Percentiles rank a stretch among this genome's conserved stretches.
Conservation (phyloP, 73 alveolate species). For the Paramecium pentaurelia region DNA sequence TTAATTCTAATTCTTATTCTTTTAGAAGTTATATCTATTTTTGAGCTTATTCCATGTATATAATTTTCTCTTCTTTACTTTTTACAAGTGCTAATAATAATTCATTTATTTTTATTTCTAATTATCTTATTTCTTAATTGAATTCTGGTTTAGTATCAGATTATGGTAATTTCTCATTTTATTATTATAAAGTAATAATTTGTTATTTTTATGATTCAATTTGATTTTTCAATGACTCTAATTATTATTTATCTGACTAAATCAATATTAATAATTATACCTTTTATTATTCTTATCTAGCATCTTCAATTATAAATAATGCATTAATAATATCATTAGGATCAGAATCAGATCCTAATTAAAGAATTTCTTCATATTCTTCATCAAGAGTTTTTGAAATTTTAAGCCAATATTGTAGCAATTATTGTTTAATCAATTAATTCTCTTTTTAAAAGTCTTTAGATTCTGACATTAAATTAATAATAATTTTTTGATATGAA, state of each 20-base stretch:
- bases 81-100: neutral
- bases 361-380: conserved; percentile 6
- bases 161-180: neutral
- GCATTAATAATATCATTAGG: neutral
- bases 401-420: neutral
- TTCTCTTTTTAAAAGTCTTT: neutral
- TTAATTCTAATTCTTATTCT: conserved; percentile 3
- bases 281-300: neutral
- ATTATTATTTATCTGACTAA: neutral
- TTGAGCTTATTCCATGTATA: conserved; percentile 4
- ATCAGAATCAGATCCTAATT: conserved; percentile 10
- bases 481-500: neutral
- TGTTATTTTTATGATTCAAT: neutral
- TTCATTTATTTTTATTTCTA: conserved; percentile 8
- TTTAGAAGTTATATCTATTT: neutral
- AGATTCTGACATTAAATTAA: neutral
- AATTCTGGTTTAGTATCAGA: neutral
- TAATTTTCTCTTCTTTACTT: conserved; percentile 22
- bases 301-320: conserved; percentile 32
- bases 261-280: neutral
- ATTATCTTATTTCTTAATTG: neutral
- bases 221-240: neutral
- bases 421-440: neutral
- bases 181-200: neutral
- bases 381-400: conserved; percentile 13